Evolutionary conservation across 768 basidiomycete species (phyloP).

Genomic region (Mrakia frigida): DNA sequence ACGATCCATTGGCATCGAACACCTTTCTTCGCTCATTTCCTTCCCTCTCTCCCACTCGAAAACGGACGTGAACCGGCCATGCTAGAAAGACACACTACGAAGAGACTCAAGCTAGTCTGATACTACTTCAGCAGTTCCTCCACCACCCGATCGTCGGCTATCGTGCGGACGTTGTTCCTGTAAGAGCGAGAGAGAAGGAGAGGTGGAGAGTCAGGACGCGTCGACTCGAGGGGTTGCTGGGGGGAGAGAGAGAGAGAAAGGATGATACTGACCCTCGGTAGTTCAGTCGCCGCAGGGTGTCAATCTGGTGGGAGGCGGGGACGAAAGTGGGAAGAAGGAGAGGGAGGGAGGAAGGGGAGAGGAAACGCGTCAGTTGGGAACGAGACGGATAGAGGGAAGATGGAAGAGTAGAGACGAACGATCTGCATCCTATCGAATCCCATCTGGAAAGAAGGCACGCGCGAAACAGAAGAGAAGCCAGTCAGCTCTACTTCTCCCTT

Average conservation of each 20-base stretch:
- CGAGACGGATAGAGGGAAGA: neutral
- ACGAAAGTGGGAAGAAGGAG: neutral
- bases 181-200: neutral
- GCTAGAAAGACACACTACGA: no score
- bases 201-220: neutral
- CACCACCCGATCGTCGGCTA: constrained; percentile 34
- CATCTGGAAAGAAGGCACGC: constrained; percentile 45
- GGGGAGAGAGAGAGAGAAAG: no score
- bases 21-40: no score
- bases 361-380: neutral
- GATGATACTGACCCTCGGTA: constrained; percentile 58
- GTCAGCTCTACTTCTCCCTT: constrained; percentile 48
- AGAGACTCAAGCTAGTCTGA: no score
- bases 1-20: no score
- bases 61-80: no score
- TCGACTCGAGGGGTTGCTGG: neutral
- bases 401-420: constrained; percentile 52
- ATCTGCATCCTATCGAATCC: constrained; percentile 81
- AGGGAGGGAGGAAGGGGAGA: neutral
- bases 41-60: no score
- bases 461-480: constrained; percentile 30
- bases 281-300: constrained; percentile 78
- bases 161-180: constrained; percentile 53
- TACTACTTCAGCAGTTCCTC: constrained; percentile 32
- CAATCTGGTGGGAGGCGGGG: constrained; percentile 55